phyloP scores from a whole-genome alignment of 1,139 yeast species.

The Yamadazyma dendronema region DNA sequence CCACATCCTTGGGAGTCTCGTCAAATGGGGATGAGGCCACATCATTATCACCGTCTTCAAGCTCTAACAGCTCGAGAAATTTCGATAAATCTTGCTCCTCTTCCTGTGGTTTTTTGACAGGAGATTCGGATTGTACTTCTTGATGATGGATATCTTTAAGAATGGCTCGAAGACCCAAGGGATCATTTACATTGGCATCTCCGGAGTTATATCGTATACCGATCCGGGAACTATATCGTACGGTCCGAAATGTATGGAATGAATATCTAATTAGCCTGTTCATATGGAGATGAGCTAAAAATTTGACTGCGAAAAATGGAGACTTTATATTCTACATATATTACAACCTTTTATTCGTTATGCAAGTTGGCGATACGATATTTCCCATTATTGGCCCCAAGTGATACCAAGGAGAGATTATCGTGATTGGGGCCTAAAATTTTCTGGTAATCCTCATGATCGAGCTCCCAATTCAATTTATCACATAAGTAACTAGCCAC shows the following conservation, averaged over 20 bases:
- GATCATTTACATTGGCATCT: slow-evolving; percentile 5
- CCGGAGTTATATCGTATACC: neutral
- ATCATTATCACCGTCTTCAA: slow-evolving; percentile 4
- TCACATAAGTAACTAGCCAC: slow-evolving; percentile 67
- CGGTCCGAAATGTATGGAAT: neutral
- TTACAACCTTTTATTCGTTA: neutral
- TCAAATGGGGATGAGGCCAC: neutral
- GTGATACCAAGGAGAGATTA: slow-evolving; percentile 19
- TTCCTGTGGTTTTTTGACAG: slow-evolving; percentile 1
- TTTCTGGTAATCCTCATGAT: slow-evolving; percentile 42
- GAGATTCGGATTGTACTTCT: neutral
- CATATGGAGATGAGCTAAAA: neutral
- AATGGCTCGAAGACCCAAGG: slow-evolving; percentile 9
- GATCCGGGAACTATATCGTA: neutral
- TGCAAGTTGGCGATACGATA: slow-evolving; percentile 10
- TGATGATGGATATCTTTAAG: slow-evolving; percentile 3
- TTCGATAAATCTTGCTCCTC: neutral
- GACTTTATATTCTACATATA: too few relatives aligned
- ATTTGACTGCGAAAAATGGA: neutral
- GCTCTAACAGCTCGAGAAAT: slow-evolving; percentile 11
- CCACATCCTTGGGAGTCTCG: slow-evolving; percentile 5
- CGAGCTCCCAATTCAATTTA: slow-evolving; percentile 64
- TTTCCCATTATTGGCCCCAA: slow-evolving; percentile 25
- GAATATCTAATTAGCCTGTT: neutral
- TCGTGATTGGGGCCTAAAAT: slow-evolving; percentile 19